Conservation (phyloP, 768 basidiomycete genomes). For the Tephrocybe rancida region DNA sequence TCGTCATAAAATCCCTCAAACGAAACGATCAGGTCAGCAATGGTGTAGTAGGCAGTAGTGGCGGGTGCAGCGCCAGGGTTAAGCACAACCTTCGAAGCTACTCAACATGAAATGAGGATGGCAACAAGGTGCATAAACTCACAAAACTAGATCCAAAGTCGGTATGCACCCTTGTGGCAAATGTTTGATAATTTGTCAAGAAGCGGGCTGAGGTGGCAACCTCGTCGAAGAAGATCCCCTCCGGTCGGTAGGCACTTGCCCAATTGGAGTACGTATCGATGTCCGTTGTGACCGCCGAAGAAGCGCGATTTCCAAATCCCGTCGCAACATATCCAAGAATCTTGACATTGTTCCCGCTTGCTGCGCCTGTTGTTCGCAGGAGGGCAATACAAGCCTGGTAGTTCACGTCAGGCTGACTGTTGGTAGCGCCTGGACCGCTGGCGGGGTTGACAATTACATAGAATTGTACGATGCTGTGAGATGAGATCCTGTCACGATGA, state of each 20-base stretch:
- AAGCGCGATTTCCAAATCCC: conserved; percentile 18
- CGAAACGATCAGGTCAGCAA: conserved; percentile 30
- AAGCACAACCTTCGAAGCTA: conserved; percentile 22
- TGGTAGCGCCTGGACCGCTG: neutral
- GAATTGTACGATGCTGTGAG: conserved; percentile 10
- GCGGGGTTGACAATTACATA: neutral
- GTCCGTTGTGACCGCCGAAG: conserved; percentile 25
- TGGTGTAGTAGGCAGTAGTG: conserved; percentile 23
- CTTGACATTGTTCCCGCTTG: conserved; percentile 23
- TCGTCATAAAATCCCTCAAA: conserved; percentile 26
- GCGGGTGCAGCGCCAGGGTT: conserved; percentile 28
- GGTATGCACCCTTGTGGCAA: conserved; percentile 17
- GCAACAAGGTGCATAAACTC: neutral
- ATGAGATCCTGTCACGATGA: conserved; percentile 22
- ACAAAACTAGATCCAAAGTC: conserved; percentile 22
- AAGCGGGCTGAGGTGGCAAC: conserved; percentile 15
- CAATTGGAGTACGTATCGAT: conserved; percentile 31
- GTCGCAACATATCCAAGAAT: conserved; percentile 33
- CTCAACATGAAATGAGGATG: neutral
- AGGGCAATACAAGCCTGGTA: neutral
- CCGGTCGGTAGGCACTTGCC: conserved; percentile 26
- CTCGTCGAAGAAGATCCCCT: conserved; percentile 40
- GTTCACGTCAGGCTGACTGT: neutral
- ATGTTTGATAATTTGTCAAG: conserved; percentile 25
- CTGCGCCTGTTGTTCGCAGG: conserved; percentile 12